Evolutionary conservation across 1,284 basidiomycete species (phyloP).

Genomic region (Limonomyces culmigenus): DNA sequence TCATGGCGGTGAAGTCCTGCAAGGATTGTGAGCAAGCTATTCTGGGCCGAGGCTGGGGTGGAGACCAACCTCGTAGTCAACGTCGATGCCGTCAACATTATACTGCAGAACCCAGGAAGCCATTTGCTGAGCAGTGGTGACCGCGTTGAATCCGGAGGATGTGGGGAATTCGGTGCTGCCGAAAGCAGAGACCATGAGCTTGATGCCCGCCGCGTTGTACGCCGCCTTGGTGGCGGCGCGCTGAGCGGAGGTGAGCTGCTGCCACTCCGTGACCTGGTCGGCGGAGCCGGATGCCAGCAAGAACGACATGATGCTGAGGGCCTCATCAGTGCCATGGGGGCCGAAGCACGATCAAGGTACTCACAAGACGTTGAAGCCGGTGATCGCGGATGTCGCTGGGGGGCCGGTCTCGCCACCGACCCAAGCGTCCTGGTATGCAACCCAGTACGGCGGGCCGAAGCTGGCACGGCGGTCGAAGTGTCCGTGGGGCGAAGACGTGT

Average conservation of each 20-base stretch:
- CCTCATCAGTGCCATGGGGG: too few species aligned
- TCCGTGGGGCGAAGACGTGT: too few species aligned
- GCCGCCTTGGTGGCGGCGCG: slow-evolving; percentile 20
- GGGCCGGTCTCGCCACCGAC: slow-evolving; percentile 19
- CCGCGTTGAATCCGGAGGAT: slow-evolving; percentile 20
- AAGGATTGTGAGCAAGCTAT: neutral
- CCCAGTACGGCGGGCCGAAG: slow-evolving; percentile 26
- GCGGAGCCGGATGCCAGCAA: slow-evolving; percentile 22
- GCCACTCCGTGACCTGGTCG: slow-evolving; percentile 28
- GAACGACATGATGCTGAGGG: slow-evolving; percentile 26
- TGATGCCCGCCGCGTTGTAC: slow-evolving; percentile 28
- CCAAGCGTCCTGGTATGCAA: slow-evolving; percentile 25
- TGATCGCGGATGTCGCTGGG: too few species aligned
- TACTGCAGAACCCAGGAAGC: slow-evolving; percentile 31
- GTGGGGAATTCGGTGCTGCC: slow-evolving; percentile 36
- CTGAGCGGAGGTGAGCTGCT: slow-evolving; percentile 14
- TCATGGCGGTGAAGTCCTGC: slow-evolving; percentile 12
- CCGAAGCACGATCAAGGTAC: too few species aligned
- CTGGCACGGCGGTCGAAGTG: too few species aligned
- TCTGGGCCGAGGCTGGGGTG: neutral
- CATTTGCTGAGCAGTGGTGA: slow-evolving; percentile 25
- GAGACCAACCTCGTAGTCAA: slow-evolving; percentile 31
- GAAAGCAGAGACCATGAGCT: slow-evolving; percentile 29
- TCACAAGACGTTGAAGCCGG: too few species aligned
- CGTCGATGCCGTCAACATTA: slow-evolving; percentile 35